Evolutionary conservation across 805 yeast species (phyloP), one percentile per base, ranked within the genome.

Genomic region (Saturnispora galanensis): DNA sequence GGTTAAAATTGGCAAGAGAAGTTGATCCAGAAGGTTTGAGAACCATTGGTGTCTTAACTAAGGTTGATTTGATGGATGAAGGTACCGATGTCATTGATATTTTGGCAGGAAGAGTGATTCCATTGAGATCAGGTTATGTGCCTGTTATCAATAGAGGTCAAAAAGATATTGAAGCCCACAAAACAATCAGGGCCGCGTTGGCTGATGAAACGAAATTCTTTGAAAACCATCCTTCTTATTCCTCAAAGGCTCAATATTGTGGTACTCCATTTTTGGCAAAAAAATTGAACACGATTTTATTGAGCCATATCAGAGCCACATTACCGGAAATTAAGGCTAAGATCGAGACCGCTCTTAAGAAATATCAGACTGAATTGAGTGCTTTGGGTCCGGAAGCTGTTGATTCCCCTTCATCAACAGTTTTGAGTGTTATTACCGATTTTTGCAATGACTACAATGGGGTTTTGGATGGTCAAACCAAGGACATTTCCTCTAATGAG

Each of bases 131-230:
- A 48, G 98, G 98, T 46, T 93, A 90, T 58, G 94, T 89, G 47
- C 97, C 98, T 2, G 98, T 93, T 44, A 88, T 89, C 56, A 88
- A 88, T 67, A 80, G 98, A 68, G 96, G 97, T 56, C 98, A 93
- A 69, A 86, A 84, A 59, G 98, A 93, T 68, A 93, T 93, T 58
- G 95, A 90, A 66, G 65, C 67, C 50, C 81, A 81, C 59, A 90
- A 90, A 63, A 81, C 95, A 12, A 90, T 93, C 56, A 76, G 89
- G 61, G 82, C 79, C 34, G 97, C 98, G 1, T 71, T 93, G 53
- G 72, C 74, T 35, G 86, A 84, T 60, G 98, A 93, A 68, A 74
- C 73, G 47, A 64, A 70, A 30, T 93, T 79, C 57, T 93, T 93
- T 58, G 96, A 86, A 64, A 73, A 74, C 53, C 98, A 93, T 64